Evolutionary conservation across 352 stramenopile species (phyloP).

Genomic region (Hyaloperonospora arabidopsidis): DNA sequence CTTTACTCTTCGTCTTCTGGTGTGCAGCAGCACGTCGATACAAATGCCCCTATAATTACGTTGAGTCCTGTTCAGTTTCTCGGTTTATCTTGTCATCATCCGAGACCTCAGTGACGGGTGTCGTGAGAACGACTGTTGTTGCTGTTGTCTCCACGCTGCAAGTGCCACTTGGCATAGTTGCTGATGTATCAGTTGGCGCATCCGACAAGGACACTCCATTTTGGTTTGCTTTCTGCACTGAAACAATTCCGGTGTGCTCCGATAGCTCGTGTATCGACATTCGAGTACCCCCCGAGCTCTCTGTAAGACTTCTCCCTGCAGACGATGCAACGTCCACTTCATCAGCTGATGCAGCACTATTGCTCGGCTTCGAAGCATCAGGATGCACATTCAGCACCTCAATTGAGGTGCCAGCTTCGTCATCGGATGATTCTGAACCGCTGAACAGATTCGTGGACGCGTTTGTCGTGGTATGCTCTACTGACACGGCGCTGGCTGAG

Average conservation of each 20-base stretch:
- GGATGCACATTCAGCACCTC: conserved; percentile 9
- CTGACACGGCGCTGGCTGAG: background rate
- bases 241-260: conserved; percentile 24
- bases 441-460: conserved; percentile 11
- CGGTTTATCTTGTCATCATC: conserved; percentile 11
- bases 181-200: conserved; percentile 3
- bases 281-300: conserved; percentile 22
- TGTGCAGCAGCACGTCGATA: conserved; percentile 14
- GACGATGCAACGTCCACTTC: conserved; percentile 3
- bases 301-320: conserved; percentile 7
- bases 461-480: background rate
- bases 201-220: conserved; percentile 9
- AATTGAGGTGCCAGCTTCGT: background rate
- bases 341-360: conserved; percentile 9
- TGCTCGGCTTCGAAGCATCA: conserved; percentile 12
- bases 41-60: conserved; percentile 12
- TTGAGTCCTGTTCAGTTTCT: conserved; percentile 10
- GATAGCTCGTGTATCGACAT: conserved; percentile 55
- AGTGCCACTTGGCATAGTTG: conserved; percentile 11
- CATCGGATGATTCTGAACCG: conserved; percentile 12
- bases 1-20: background rate
- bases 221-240: background rate
- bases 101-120: conserved; percentile 14
- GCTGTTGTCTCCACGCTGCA: conserved; percentile 15
- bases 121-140: conserved; percentile 4